Evolutionary conservation across 2,329 filamentous ascomycete genomes (phyloP).

Genomic region (Eutypa lata): DNA sequence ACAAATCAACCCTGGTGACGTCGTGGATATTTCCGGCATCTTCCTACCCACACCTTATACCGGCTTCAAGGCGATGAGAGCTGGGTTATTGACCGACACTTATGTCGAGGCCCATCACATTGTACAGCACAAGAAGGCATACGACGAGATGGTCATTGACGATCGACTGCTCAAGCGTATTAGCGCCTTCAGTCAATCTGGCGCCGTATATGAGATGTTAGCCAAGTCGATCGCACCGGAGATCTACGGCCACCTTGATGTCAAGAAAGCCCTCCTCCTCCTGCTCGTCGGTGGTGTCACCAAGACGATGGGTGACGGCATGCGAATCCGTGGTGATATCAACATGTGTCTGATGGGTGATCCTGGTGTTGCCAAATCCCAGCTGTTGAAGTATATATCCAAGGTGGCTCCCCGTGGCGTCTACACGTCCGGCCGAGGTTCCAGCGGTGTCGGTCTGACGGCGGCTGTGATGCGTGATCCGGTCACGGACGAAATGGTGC

Average conservation of each 20-base stretch:
- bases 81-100: constrained; percentile 93
- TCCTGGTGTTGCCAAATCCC: constrained; percentile 98
- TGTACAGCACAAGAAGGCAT: constrained; percentile 95
- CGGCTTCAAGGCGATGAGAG: constrained; percentile 96
- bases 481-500: constrained; percentile 80
- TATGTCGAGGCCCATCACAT: constrained; percentile 94
- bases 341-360: constrained; percentile 99
- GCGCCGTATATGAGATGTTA: constrained; percentile 92
- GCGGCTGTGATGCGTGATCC: constrained; percentile 82
- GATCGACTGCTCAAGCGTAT: constrained; percentile 77
- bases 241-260: constrained; percentile 93
- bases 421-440: constrained; percentile 78
- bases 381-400: constrained; percentile 95
- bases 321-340: constrained; percentile 98
- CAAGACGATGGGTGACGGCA: constrained; percentile 95
- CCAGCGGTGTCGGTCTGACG: constrained; percentile 77
- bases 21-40: constrained; percentile 90
- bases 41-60: constrained; percentile 98
- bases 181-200: constrained; percentile 77
- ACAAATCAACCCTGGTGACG: constrained; percentile 87
- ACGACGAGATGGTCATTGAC: constrained; percentile 87
- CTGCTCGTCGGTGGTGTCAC: constrained; percentile 93
- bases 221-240: constrained; percentile 96
- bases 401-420: constrained; percentile 94
- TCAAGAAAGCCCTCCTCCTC: constrained; percentile 96